These are phyloP conservation scores for Schoenoplectus tabernaemontani DNA, from an alignment of 202 grass and related monocot genomes.

Conservation along the genomic window DNA sequence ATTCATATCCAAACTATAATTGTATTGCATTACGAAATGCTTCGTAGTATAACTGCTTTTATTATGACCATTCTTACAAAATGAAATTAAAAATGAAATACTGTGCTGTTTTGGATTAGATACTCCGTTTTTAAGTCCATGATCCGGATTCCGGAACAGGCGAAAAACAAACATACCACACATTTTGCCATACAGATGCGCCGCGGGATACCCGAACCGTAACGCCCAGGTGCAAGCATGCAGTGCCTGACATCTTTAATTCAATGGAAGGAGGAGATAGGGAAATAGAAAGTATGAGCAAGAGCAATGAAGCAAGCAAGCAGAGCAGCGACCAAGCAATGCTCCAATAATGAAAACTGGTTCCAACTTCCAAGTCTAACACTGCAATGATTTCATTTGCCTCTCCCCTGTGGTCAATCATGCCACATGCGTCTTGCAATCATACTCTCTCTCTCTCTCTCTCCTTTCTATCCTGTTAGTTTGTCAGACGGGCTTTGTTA, in stretches of 20 bases:
- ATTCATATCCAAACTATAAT: no score
- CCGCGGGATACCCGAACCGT: background rate
- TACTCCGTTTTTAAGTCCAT: no score
- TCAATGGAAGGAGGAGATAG: background rate
- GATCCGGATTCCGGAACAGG: no score
- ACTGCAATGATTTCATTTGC: slow-evolving; percentile 20
- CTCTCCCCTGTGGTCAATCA: slow-evolving; percentile 27
- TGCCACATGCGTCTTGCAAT: slow-evolving; percentile 26
- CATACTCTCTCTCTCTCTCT: slow-evolving; percentile 7
- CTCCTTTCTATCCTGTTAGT: background rate
- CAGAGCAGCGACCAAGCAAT: background rate
- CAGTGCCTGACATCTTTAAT: slow-evolving; percentile 6
- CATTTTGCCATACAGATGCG: background rate
- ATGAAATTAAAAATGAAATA: no score
- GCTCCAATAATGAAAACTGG: slow-evolving; percentile 19
- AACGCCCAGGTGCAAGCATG: background rate
- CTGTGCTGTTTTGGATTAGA: no score
- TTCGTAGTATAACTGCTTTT: no score
- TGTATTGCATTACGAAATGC: no score
- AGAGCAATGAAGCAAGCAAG: background rate
- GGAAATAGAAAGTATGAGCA: no score
- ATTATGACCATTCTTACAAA: no score
- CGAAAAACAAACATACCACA: background rate
- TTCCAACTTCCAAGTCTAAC: slow-evolving; percentile 10
- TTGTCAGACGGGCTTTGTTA: background rate